A percentile compares a stretch with the other conserved stretches of the same genome.
Conservation (phyloP, 176 grass and related monocot species). For the Carex littledalei region DNA sequence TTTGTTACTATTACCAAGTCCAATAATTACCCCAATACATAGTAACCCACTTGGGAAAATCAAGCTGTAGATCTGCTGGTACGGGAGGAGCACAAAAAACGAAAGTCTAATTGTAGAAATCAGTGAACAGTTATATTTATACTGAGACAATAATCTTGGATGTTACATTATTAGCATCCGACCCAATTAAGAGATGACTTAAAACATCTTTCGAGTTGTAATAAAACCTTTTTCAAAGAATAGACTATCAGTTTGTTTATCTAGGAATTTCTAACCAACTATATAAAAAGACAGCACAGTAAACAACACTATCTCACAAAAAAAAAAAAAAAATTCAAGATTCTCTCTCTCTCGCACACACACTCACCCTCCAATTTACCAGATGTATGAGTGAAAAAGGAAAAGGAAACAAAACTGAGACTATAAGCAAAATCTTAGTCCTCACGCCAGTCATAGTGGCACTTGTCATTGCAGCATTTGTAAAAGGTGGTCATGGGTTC, state of each 20-base stretch:
- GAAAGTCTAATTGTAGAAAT: no score
- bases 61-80: no score
- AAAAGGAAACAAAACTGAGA: not conserved
- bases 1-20: no score
- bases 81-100: no score
- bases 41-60: no score
- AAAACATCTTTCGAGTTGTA: not conserved
- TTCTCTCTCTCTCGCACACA: not conserved
- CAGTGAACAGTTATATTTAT: no score
- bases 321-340: not conserved
- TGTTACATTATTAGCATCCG: not conserved
- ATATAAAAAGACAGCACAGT: not conserved
- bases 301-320: not conserved
- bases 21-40: no score
- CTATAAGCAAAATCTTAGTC: conserved; percentile 26
- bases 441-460: conserved; percentile 46
- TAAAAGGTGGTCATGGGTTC: conserved; percentile 55
- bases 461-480: conserved; percentile 47
- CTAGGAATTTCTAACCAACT: not conserved
- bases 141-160: not conserved
- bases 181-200: not conserved
- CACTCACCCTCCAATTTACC: not conserved
- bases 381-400: not conserved
- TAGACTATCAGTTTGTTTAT: not conserved
- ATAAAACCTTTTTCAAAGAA: not conserved